Evolutionary conservation across 208 protist genomes (phyloP).

Genomic region (Trypanosoma conorhini): DNA sequence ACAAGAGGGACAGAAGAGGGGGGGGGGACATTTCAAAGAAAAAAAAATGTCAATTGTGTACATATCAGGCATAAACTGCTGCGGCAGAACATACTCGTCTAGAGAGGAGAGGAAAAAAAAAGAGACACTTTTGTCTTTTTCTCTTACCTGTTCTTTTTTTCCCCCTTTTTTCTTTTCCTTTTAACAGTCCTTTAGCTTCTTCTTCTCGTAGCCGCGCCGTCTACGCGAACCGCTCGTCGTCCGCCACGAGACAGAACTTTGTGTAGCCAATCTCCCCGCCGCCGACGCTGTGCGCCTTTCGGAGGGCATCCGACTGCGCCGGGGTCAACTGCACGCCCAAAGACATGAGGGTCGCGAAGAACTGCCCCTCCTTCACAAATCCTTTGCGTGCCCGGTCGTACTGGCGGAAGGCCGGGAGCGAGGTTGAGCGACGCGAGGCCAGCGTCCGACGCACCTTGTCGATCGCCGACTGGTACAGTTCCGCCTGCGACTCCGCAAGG

Average conservation of each 20-base stretch:
- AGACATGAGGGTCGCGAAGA: slow-evolving; percentile 76
- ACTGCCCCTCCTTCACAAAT: slow-evolving; percentile 82
- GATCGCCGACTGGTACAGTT: slow-evolving; percentile 38
- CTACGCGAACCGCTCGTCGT: slow-evolving; percentile 44
- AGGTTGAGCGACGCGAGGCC: slow-evolving; percentile 46
- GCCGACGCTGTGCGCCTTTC: slow-evolving; percentile 49
- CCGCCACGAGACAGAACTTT: slow-evolving; percentile 52
- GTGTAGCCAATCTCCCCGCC: slow-evolving; percentile 77
- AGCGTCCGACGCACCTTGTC: slow-evolving; percentile 51
- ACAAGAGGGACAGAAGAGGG: background rate
- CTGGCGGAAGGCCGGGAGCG: slow-evolving; percentile 72
- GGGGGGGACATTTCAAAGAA: background rate
- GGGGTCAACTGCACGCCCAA: slow-evolving; percentile 74
- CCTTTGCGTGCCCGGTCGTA: slow-evolving; percentile 80
- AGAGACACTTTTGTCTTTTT: background rate
- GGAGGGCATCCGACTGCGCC: slow-evolving; percentile 52
- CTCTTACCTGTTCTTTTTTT: background rate
- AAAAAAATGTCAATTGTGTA: background rate
- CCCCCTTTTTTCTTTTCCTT: background rate
- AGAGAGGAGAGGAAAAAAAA: slow-evolving; percentile 11
- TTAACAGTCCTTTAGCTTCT: slow-evolving; percentile 5
- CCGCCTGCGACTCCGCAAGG: slow-evolving; percentile 18
- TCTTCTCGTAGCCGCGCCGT: background rate
- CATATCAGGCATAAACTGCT: slow-evolving; percentile 4
- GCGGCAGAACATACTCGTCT: background rate